Conservation (phyloP, 1,284 basidiomycete species). For the Meira miltonrushii region DNA sequence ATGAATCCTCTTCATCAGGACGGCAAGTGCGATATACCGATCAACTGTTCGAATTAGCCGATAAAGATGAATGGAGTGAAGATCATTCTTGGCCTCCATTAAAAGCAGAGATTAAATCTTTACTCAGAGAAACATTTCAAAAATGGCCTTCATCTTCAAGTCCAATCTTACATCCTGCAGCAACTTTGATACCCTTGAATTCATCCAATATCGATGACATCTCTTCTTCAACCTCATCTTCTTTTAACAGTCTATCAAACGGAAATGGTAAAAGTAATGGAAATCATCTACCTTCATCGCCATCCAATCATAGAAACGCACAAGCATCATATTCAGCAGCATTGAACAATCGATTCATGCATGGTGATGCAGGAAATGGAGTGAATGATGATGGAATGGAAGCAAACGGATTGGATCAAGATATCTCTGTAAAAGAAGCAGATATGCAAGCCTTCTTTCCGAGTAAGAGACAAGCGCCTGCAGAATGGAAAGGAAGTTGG, state of each 20-base stretch:
- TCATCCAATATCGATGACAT: neutral
- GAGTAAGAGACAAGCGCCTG: conserved; percentile 1
- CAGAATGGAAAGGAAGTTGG: conserved; percentile 8
- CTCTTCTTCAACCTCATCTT: neutral
- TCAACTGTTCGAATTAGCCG: conserved; percentile 5
- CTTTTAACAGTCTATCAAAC: no score
- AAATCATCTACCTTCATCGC: neutral
- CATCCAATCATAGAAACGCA: neutral
- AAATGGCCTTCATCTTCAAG: conserved; percentile 2
- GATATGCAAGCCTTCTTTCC: conserved; percentile 11
- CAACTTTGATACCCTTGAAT: neutral
- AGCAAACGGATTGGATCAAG: neutral
- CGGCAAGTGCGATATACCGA: neutral
- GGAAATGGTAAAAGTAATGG: neutral
- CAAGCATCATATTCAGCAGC: neutral
- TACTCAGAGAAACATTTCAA: conserved; percentile 9
- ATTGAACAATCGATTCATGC: neutral
- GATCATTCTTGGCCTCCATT: conserved; percentile 8
- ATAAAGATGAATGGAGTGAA: conserved; percentile 6
- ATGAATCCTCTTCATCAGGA: no score
- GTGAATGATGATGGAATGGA: no score
- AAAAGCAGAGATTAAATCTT: conserved; percentile 10
- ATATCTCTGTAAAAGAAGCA: neutral
- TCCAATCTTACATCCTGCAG: conserved; percentile 3
- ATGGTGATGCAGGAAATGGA: neutral